phyloP scores from a whole-genome alignment of 2,329 filamentous ascomycete genomes.

The Sarocladium brachiariae region DNA sequence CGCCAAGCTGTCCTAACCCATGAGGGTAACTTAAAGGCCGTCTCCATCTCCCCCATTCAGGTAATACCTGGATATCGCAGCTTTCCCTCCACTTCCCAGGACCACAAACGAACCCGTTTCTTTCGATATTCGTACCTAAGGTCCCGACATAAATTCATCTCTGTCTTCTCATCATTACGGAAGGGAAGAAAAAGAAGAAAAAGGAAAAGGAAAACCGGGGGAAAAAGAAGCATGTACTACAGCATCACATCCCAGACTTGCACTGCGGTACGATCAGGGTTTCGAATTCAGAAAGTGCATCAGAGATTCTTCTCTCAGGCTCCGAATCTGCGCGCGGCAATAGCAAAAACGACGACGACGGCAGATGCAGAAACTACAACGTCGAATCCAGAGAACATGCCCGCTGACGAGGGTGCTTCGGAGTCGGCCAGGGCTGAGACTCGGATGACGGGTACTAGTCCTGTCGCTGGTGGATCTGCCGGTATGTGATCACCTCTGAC shows the following conservation, averaged over 20 bases:
- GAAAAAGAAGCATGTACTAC: no score
- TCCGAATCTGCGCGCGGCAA: background rate
- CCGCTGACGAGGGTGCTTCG: conserved; percentile 3
- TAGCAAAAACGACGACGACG: no score
- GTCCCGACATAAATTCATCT: no score
- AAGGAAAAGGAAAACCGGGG: conserved; percentile 34
- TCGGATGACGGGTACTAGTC: background rate
- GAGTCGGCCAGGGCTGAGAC: conserved; percentile 9
- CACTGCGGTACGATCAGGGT: background rate
- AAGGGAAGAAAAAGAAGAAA: conserved; percentile 36
- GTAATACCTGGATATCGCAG: no score
- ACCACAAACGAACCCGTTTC: no score
- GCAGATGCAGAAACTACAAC: no score
- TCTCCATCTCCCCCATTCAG: no score
- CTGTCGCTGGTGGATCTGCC: conserved; percentile 8
- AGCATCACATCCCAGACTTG: background rate
- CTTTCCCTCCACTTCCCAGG: no score
- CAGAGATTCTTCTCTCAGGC: background rate
- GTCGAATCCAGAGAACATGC: background rate
- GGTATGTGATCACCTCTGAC: background rate
- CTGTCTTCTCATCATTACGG: background rate
- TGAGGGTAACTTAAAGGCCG: no score
- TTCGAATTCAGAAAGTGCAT: background rate
- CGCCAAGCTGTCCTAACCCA: no score
- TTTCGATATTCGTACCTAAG: no score